These are phyloP conservation scores for Trichoderma sp. DNA, from an alignment of 2,329 filamentous ascomycete genomes.

Conservation along the genomic window DNA sequence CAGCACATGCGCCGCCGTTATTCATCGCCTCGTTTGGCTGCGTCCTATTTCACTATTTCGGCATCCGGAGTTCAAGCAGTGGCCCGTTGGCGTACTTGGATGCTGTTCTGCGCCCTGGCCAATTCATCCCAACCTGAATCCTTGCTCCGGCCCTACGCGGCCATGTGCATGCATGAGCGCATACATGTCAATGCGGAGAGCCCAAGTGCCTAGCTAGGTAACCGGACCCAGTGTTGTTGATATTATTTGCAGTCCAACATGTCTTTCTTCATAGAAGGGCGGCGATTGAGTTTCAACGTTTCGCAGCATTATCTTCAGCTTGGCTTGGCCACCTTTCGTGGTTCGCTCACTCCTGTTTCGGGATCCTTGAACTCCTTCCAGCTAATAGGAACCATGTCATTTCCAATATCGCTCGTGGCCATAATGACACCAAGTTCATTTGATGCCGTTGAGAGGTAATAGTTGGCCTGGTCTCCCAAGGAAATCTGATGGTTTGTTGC, in stretches of 20 bases:
- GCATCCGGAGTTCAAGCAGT: neutral
- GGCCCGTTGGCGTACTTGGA: neutral
- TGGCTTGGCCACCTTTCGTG: constrained; percentile 91
- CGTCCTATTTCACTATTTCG: neutral
- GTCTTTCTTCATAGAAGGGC: neutral
- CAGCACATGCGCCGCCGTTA: neutral
- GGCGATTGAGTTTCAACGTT: neutral
- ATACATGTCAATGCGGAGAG: neutral
- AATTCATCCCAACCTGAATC: neutral
- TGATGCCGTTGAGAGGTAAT: constrained; percentile 88
- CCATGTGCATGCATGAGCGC: neutral
- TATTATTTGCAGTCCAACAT: neutral
- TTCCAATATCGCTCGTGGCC: constrained; percentile 83
- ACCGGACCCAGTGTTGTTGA: neutral
- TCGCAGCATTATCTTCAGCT: constrained; percentile 15
- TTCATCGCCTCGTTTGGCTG: neutral
- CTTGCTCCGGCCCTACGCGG: neutral
- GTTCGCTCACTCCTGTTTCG: constrained; percentile 73
- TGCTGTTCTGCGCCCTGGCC: neutral
- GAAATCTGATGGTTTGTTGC: constrained; percentile 61
- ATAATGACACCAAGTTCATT: constrained; percentile 95
- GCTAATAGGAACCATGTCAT: constrained; percentile 88
- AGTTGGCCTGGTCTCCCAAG: constrained; percentile 89
- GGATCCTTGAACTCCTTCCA: constrained; percentile 95
- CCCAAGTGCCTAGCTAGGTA: neutral